Percentiles rank a stretch among this genome's conserved stretches.
These are phyloP conservation scores for Mucor irregularis DNA, from an alignment of 371 early-diverging fungal species.

Conservation along the genomic window DNA sequence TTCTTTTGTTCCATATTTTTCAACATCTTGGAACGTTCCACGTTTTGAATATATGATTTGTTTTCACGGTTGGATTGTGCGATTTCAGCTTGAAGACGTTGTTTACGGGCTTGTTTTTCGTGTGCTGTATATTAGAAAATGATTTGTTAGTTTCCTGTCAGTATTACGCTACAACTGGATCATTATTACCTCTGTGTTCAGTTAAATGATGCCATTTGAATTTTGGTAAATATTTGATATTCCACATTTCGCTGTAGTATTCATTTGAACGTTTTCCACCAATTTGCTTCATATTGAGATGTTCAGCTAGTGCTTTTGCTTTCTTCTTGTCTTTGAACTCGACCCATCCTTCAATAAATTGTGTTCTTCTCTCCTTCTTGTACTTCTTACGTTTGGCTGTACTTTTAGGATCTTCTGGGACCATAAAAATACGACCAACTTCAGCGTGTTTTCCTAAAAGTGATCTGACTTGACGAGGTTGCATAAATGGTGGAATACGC, in stretches of 20 bases:
- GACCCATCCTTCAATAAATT: conserved; percentile 96
- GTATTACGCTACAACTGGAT: background rate
- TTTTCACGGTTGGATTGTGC: conserved; percentile 83
- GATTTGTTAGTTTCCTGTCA: background rate
- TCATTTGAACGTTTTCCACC: conserved; percentile 82
- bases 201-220: conserved; percentile 97
- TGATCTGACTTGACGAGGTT: conserved; percentile 74
- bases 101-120: conserved; percentile 80
- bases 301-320: conserved; percentile 78
- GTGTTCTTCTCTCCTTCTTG: conserved; percentile 75
- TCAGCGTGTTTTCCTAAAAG: conserved; percentile 74
- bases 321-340: conserved; percentile 90
- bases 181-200: conserved; percentile 91
- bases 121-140: conserved; percentile 54
- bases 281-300: conserved; percentile 80
- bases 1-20: conserved; percentile 74
- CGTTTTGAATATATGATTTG: conserved; percentile 83
- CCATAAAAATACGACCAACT: conserved; percentile 85
- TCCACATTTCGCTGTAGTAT: conserved; percentile 95
- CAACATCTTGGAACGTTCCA: conserved; percentile 84
- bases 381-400: conserved; percentile 66
- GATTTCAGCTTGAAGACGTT: conserved; percentile 84
- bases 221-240: conserved; percentile 90
- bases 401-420: conserved; percentile 74
- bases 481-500: conserved; percentile 91